Evolutionary conservation across 768 basidiomycete species (phyloP).

Genomic region (Roridomyces roridus): DNA sequence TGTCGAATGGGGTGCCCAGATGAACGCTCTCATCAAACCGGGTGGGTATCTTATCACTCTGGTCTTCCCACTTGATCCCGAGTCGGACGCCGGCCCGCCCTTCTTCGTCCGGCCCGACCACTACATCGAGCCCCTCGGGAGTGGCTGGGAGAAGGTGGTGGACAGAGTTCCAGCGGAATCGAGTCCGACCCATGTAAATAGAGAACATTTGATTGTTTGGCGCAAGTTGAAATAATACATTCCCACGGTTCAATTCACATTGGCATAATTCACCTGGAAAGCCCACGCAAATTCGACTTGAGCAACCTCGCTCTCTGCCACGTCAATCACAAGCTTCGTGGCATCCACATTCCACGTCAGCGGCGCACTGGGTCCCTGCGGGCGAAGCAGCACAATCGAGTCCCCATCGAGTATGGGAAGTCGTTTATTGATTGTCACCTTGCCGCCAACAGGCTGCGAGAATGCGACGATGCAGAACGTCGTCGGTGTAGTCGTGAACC

Average conservation of each 20-base stretch:
- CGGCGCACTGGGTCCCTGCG: slow-evolving; percentile 19
- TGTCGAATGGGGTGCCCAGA: slow-evolving; percentile 61
- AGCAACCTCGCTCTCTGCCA: slow-evolving; percentile 31
- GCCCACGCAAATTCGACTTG: slow-evolving; percentile 45
- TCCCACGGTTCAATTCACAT: background rate
- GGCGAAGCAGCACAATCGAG: slow-evolving; percentile 46
- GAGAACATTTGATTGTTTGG: slow-evolving; percentile 63
- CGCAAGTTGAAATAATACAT: slow-evolving; percentile 34
- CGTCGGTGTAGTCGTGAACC: slow-evolving; percentile 57
- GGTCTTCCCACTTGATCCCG: slow-evolving; percentile 59
- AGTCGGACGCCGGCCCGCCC: slow-evolving; percentile 60
- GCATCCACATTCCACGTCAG: slow-evolving; percentile 40
- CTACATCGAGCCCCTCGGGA: slow-evolving; percentile 56
- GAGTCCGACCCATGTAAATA: slow-evolving; percentile 46
- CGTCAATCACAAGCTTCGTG: slow-evolving; percentile 31
- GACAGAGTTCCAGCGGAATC: slow-evolving; percentile 57
- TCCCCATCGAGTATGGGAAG: slow-evolving; percentile 53
- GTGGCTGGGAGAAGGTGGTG: slow-evolving; percentile 58
- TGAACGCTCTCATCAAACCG: slow-evolving; percentile 59
- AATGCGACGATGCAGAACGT: slow-evolving; percentile 59
- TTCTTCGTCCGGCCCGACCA: slow-evolving; percentile 64
- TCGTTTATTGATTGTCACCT: slow-evolving; percentile 42
- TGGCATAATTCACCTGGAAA: slow-evolving; percentile 42
- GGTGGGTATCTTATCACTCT: slow-evolving; percentile 70
- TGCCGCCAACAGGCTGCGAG: slow-evolving; percentile 37